Conservation (phyloP, 345 rosid species). For the Rhodomyrtus tomentosa region DNA sequence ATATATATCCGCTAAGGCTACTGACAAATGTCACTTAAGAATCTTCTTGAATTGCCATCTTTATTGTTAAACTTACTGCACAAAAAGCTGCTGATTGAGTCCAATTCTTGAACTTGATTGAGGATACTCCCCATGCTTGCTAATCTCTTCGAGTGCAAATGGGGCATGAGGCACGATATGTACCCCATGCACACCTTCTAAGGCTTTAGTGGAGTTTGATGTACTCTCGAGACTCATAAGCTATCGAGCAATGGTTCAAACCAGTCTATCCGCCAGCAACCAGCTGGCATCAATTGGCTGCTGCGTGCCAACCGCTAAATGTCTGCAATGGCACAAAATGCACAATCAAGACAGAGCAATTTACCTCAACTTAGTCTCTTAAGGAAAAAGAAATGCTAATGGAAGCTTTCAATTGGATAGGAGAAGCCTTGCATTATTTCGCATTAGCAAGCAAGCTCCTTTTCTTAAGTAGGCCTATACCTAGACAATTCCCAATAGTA, state of each 20-base stretch:
- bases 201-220: conserved; percentile 35
- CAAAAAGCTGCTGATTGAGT: conserved; percentile 36
- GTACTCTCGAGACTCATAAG: conserved; percentile 41
- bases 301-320: conserved; percentile 3
- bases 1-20: not conserved
- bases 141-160: conserved; percentile 34
- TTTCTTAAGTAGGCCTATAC: not conserved
- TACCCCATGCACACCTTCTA: conserved; percentile 70
- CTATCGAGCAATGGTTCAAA: conserved; percentile 1
- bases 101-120: conserved; percentile 28
- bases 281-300: conserved; percentile 23
- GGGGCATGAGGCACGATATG: conserved; percentile 66
- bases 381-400: not conserved
- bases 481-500: not conserved
- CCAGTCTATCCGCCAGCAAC: conserved; percentile 24
- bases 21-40: not conserved
- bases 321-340: conserved; percentile 4
- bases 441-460: not conserved
- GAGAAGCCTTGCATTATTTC: not conserved
- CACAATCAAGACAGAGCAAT: not conserved
- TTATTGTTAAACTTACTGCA: conserved; percentile 34
- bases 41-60: not conserved
- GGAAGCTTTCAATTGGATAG: not conserved
- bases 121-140: conserved; percentile 30
- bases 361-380: not conserved